Base-by-base conservation (phyloP, 2,329 filamentous ascomycete genomes). In the Cladophialophora immunda region DNA sequence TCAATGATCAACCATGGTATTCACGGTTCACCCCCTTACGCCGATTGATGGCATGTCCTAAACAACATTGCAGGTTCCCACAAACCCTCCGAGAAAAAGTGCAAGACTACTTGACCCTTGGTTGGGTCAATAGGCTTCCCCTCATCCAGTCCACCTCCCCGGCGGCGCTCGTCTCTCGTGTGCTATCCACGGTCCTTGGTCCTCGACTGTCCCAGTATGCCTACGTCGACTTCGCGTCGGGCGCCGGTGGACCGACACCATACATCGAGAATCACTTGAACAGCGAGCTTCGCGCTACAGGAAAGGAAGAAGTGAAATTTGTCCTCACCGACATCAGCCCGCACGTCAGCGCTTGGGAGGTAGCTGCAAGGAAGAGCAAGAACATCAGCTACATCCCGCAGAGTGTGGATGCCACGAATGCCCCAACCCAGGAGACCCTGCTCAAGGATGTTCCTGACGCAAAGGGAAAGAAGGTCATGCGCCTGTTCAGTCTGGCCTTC, bases 181-280 rank as follows among this genome's bases (percentile, higher is more conserved):
- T 87, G 22, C 83, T 92, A 54, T 80, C 83, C 45, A 78, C 77
- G 25, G 79, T 85, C 50, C 82, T 90, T 15, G 81, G 82, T 38
- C 67, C 74, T 4, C 74, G 80, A 29, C 79, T 87, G 1, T 78
- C 81, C 19, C 77, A 81, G 1, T 88, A 90, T 76, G 87, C 85
- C 19, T 88, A 91, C 72, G 84, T 93, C 68, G 91, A 94, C 79
- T 92, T 93, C 77, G 92, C 90, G 76, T 89, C 90, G 2, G 91
- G 91, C 59, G 89, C 85, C 15, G 91, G 91, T 47, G 91, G 91
- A 0, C 90, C 90, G 0, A 92, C 88, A 1, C 89, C 89, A 0
- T 81, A 80, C 45, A 87, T 92, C 58, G 89, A 90, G 76, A 81
- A 79, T 11, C 79, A 84, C 50, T 75, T 92, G 68, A 91, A 91